Conservation (phyloP, 805 yeast species). For the Pichia pseudocactophila region DNA sequence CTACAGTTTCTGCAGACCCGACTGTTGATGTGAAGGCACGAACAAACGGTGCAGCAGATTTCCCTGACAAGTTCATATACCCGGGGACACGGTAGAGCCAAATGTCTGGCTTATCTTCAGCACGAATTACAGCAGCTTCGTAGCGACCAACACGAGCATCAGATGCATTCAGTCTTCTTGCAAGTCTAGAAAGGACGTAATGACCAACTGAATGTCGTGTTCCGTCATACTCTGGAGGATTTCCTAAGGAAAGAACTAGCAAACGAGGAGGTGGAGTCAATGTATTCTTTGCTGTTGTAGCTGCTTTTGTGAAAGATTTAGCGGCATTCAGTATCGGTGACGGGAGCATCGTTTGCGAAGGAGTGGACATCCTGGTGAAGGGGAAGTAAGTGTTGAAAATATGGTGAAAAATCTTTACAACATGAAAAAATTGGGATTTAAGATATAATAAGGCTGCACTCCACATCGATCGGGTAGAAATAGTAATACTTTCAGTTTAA, state of each 20-base stretch:
- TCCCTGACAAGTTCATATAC: conserved; percentile 67
- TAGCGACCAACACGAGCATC: background rate
- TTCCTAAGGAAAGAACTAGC: conserved; percentile 39
- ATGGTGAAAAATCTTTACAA: too few relatives aligned
- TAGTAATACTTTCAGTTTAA: too few relatives aligned
- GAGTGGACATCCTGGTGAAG: too few relatives aligned
- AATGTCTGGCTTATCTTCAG: conserved; percentile 3
- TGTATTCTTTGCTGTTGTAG: background rate
- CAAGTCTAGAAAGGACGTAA: conserved; percentile 32
- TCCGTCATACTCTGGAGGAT: conserved; percentile 50
- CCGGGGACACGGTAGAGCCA: conserved; percentile 12
- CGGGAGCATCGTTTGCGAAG: too few relatives aligned
- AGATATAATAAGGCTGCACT: too few relatives aligned
- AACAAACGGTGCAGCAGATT: conserved; percentile 32
- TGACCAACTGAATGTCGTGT: conserved; percentile 82
- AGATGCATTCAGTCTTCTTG: background rate
- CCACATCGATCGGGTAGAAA: too few relatives aligned
- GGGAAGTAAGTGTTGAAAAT: too few relatives aligned
- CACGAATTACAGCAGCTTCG: background rate
- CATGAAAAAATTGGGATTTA: too few relatives aligned
- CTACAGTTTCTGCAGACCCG: conserved; percentile 37
- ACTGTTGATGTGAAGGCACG: conserved; percentile 24
- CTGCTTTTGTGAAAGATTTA: background rate
- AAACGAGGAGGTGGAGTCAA: background rate
- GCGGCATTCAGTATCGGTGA: too few relatives aligned